A percentile compares a stretch with the other conserved stretches of the same genome.
These are phyloP conservation scores for Russula vinacea DNA, from an alignment of 768 basidiomycete species.

Conservation along the genomic window DNA sequence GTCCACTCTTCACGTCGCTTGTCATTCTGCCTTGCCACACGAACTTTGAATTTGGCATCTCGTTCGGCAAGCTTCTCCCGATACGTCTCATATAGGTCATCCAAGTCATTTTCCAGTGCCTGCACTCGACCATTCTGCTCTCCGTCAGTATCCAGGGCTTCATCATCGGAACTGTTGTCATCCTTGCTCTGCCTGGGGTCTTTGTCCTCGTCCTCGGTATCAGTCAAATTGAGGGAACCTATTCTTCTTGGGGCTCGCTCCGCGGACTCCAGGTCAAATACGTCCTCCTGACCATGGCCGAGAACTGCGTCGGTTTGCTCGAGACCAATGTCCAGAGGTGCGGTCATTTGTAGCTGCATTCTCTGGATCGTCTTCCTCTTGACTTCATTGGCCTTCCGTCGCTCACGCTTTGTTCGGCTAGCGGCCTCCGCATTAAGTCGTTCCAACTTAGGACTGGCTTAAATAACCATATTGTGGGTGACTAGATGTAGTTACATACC, in stretches of 20 bases:
- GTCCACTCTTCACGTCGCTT: conserved; percentile 77
- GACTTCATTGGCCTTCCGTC: conserved; percentile 83
- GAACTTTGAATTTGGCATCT: conserved; percentile 84
- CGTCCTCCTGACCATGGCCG: conserved; percentile 72
- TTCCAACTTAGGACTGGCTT: conserved; percentile 56
- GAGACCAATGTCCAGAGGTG: conserved; percentile 92
- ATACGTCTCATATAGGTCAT: conserved; percentile 86
- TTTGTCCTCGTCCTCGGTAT: conserved; percentile 42
- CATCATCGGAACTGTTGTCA: conserved; percentile 44
- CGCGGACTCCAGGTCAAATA: conserved; percentile 78
- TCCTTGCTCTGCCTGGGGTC: conserved; percentile 43
- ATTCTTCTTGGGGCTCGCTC: conserved; percentile 46
- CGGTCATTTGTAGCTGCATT: conserved; percentile 96
- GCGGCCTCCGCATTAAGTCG: conserved; percentile 74
- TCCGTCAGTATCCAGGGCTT: conserved; percentile 59
- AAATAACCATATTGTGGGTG: conserved; percentile 22
- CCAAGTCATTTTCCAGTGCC: conserved; percentile 79
- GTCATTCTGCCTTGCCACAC: conserved; percentile 70
- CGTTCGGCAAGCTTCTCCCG: conserved; percentile 73
- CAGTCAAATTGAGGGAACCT: conserved; percentile 35
- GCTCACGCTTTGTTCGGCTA: conserved; percentile 72
- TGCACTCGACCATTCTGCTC: conserved; percentile 61
- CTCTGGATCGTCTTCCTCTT: conserved; percentile 85
- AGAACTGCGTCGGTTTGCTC: conserved; percentile 77
- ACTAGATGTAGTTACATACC: conserved; percentile 45